Conservation (phyloP, 805 yeast genomes). For the Diddensiella transvaalensis region DNA sequence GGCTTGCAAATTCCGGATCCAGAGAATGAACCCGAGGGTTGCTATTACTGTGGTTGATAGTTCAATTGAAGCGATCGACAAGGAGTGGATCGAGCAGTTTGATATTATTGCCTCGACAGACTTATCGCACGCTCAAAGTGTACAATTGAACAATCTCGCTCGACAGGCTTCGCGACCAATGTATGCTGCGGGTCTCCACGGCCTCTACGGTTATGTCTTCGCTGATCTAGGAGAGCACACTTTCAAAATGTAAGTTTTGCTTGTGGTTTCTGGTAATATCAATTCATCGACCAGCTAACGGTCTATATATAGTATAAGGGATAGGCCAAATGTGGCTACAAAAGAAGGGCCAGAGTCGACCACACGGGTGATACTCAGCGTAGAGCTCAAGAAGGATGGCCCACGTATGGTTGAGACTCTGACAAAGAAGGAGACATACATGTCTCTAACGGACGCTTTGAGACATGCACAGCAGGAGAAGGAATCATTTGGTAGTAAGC, state of each 20-base stretch:
- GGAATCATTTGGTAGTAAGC: slow-evolving; percentile 18
- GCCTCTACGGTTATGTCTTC: slow-evolving; percentile 78
- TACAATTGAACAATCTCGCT: slow-evolving; percentile 49
- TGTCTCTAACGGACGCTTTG: slow-evolving; percentile 35
- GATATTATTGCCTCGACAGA: slow-evolving; percentile 78
- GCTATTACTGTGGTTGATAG: slow-evolving; percentile 44
- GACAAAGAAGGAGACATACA: slow-evolving; percentile 39
- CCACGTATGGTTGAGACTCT: slow-evolving; percentile 31
- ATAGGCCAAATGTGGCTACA: slow-evolving; percentile 31
- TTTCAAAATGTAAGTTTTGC: slow-evolving; percentile 26
- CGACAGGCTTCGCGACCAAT: slow-evolving; percentile 60
- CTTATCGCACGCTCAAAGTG: slow-evolving; percentile 31
- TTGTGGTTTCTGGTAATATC: neutral
- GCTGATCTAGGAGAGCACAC: slow-evolving; percentile 70
- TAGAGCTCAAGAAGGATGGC: slow-evolving; percentile 33
- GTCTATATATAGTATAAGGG: slow-evolving; percentile 19
- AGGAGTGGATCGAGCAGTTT: slow-evolving; percentile 48
- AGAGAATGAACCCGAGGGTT: slow-evolving; percentile 79
- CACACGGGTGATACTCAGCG: slow-evolving; percentile 42
- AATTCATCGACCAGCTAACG: neutral
- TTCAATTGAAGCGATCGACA: slow-evolving; percentile 26
- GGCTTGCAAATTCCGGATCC: slow-evolving; percentile 52
- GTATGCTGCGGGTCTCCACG: slow-evolving; percentile 66
- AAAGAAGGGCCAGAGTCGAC: slow-evolving; percentile 46
- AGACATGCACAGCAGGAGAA: slow-evolving; percentile 7